Evolutionary conservation across 768 basidiomycete species (phyloP).

Genomic region (Hygrophoropsis aurantiaca): DNA sequence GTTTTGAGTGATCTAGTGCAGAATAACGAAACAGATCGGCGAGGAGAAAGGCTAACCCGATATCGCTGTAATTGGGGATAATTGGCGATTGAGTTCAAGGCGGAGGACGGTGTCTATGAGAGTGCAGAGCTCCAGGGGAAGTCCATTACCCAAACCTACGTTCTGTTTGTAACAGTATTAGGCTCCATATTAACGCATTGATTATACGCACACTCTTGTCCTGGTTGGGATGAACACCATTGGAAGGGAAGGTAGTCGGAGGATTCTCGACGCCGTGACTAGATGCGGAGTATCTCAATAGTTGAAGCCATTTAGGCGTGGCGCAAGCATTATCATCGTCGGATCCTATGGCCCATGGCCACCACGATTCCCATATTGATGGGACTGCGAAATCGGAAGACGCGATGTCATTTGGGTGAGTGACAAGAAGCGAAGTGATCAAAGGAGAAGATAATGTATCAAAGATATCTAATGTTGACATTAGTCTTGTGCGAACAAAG

Average conservation of each 20-base stretch:
- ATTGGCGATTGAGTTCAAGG: slow-evolving; percentile 25
- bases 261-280: not conserved
- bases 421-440: slow-evolving; percentile 35
- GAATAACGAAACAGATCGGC: slow-evolving; percentile 5
- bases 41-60: slow-evolving; percentile 8
- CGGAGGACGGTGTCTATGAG: slow-evolving; percentile 22
- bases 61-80: slow-evolving; percentile 6
- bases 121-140: slow-evolving; percentile 19
- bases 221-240: slow-evolving; percentile 9
- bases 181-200: too few relatives aligned
- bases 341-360: slow-evolving; percentile 31
- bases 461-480: slow-evolving; percentile 12
- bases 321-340: slow-evolving; percentile 12
- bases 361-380: slow-evolving; percentile 33
- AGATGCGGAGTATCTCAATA: slow-evolving; percentile 19
- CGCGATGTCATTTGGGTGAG: slow-evolving; percentile 49
- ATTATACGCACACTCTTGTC: slow-evolving; percentile 1
- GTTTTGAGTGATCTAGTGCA: not conserved
- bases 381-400: slow-evolving; percentile 18
- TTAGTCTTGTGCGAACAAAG: too few relatives aligned
- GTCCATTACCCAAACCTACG: too few relatives aligned
- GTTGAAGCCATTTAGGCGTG: slow-evolving; percentile 21
- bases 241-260: not conserved
- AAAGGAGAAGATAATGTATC: slow-evolving; percentile 18
- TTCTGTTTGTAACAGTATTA: too few relatives aligned